Conservation (phyloP, 1,139 yeast species). For the Geotrichum restrictum region DNA sequence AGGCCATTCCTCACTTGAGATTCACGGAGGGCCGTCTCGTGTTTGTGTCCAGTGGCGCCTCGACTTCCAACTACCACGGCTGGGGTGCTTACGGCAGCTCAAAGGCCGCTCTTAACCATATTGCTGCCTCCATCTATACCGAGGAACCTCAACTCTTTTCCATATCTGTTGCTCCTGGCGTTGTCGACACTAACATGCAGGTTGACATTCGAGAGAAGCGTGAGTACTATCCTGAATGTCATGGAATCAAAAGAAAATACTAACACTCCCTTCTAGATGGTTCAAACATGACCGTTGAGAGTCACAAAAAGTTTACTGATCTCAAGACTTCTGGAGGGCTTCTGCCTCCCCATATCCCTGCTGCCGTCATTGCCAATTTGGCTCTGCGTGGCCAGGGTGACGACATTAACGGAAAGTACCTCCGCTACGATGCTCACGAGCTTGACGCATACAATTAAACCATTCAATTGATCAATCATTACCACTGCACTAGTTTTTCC, state of each 20-base stretch:
- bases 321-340: conserved; percentile 54
- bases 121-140: conserved; percentile 58
- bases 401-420: conserved; percentile 58
- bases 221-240: conserved; percentile 10
- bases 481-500: neutral
- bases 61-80: conserved; percentile 55
- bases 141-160: conserved; percentile 62
- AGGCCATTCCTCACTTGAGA: conserved; percentile 57
- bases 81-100: conserved; percentile 92
- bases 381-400: conserved; percentile 48
- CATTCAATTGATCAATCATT: too few relatives aligned
- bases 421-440: conserved; percentile 54
- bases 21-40: conserved; percentile 58
- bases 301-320: conserved; percentile 56
- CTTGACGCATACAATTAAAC: conserved; percentile 25
- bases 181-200: conserved; percentile 88
- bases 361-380: conserved; percentile 58
- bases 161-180: conserved; percentile 85
- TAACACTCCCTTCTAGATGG: conserved; percentile 39
- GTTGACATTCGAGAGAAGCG: conserved; percentile 57
- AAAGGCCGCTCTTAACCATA: conserved; percentile 82
- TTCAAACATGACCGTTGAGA: conserved; percentile 53
- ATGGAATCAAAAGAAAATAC: neutral
- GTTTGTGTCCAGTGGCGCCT: conserved; percentile 85
- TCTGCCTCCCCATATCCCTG: conserved; percentile 67